Evolutionary conservation across 495 filamentous ascomycete species (phyloP), one percentile per base, ranked within the genome.

Genomic region (Neurospora tetrasperma): DNA sequence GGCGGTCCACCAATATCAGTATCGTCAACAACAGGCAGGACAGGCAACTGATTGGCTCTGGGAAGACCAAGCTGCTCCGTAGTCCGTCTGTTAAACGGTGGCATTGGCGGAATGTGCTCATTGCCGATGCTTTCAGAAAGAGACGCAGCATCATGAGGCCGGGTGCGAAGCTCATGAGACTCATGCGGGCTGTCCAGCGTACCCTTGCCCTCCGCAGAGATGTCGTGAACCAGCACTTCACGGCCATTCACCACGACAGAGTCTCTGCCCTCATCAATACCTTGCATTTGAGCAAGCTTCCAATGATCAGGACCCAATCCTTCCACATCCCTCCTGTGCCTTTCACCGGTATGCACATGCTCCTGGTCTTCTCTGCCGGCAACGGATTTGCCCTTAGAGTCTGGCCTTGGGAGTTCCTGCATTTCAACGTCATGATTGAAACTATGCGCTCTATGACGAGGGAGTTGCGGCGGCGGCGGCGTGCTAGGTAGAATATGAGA

Each of bases 351-450:
- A 74, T 88, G 18, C 62, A 69, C 70, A 20, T 73, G 35, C 8
- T n/a, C 72, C 11, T 71, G 35, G 1, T 39, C 71, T 11, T 77
- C 74, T 2, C 70, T 44, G 23, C 54, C 54, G 54, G 42, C 74
- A 83, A 87, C 78, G 2, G 79, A 83, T 77, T 76, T 75, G 78
- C 69, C 68, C 72, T 77, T 89, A 31, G 71, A 72, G 42, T 90
- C 87, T 8, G 90, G 87, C 73, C 90, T 91, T 73, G 84, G 82
- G 69, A 83, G 84, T 76, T 90, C 89, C 73, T 91, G 89, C 85
- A 89, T 88, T 72, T 93, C 90, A 59, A 91, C 86, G 75, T 96
- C 93, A 75, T 97, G 92, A 76, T 97, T 97, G 84, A 94, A 94
- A 76, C 91, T 95, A 71, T 87, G 85, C 27, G 85, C 35, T n/a